phyloP scores from a whole-genome alignment of 768 basidiomycete species.

The Asterophora parasitica region DNA sequence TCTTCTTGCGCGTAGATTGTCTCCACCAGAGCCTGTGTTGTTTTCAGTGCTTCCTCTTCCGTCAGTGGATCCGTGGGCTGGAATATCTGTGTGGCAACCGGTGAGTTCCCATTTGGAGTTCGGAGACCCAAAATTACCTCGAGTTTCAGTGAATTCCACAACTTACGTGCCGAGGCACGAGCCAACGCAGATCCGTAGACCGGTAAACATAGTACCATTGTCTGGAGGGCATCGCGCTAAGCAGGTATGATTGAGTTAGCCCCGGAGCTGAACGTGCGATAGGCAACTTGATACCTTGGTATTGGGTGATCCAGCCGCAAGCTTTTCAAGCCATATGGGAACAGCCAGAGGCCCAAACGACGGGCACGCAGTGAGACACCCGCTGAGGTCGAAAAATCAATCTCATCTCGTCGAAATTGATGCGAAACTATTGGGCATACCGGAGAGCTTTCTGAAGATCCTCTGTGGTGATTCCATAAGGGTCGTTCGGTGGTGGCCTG shows the following conservation, averaged over 20 bases:
- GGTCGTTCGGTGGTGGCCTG: constrained; percentile 89
- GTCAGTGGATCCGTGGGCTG: constrained; percentile 81
- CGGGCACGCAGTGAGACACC: constrained; percentile 74
- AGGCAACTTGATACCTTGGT: constrained; percentile 61
- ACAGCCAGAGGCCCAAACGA: constrained; percentile 81
- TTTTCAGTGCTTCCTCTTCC: constrained; percentile 67
- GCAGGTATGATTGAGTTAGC: not conserved
- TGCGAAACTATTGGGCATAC: constrained; percentile 30
- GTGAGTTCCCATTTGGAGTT: not conserved
- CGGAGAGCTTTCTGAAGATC: constrained; percentile 73
- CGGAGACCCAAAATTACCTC: constrained; percentile 50
- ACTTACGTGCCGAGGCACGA: constrained; percentile 57
- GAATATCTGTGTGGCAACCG: constrained; percentile 59
- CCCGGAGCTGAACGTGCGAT: not conserved
- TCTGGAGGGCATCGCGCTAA: constrained; percentile 84
- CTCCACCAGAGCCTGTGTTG: constrained; percentile 66
- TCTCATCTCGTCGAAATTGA: not conserved
- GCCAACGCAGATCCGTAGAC: constrained; percentile 71
- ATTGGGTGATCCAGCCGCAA: constrained; percentile 71
- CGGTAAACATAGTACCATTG: constrained; percentile 73
- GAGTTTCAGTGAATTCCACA: constrained; percentile 91
- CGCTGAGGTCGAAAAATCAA: constrained; percentile 35
- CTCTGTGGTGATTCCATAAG: constrained; percentile 86
- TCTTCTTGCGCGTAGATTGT: constrained; percentile 60
- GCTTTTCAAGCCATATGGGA: constrained; percentile 88